A percentile compares a stretch with the other conserved stretches of the same genome.
phyloP scores from a whole-genome alignment of 345 rosid species.

The Salix purpurea region DNA sequence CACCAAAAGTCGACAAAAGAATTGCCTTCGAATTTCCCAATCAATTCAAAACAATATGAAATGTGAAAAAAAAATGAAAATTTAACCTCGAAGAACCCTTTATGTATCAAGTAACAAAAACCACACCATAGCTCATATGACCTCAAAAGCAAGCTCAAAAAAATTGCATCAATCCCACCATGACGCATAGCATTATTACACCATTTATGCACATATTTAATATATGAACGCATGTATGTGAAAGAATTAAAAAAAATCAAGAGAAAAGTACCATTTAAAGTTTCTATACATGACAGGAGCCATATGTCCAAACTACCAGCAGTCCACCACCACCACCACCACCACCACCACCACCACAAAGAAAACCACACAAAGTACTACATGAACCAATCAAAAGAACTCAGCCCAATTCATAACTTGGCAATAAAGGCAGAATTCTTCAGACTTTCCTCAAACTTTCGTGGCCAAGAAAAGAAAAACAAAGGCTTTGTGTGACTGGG shows the following conservation, averaged over 20 bases:
- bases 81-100: background rate
- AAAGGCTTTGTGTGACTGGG: background rate
- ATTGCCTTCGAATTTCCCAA: background rate
- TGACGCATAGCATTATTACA: background rate
- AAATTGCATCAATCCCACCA: background rate
- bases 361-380: conserved; percentile 14
- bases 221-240: background rate
- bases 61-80: background rate
- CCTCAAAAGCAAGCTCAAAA: background rate
- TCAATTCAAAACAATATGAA: background rate
- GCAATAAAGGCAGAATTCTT: background rate
- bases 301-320: conserved; percentile 9
- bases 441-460: conserved; percentile 13
- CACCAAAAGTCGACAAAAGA: background rate
- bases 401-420: conserved; percentile 18
- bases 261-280: conserved; percentile 32
- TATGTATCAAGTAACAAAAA: background rate
- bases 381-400: conserved; percentile 21
- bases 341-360: background rate
- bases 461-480: conserved; percentile 10
- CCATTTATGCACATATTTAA: too few relatives aligned
- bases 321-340: background rate
- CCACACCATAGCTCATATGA: background rate
- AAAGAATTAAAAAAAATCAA: background rate
- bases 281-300: conserved; percentile 21